Evolutionary conservation across 768 basidiomycete species (phyloP), one percentile per base, ranked within the genome.

Genomic region (Tulasnella sp.): DNA sequence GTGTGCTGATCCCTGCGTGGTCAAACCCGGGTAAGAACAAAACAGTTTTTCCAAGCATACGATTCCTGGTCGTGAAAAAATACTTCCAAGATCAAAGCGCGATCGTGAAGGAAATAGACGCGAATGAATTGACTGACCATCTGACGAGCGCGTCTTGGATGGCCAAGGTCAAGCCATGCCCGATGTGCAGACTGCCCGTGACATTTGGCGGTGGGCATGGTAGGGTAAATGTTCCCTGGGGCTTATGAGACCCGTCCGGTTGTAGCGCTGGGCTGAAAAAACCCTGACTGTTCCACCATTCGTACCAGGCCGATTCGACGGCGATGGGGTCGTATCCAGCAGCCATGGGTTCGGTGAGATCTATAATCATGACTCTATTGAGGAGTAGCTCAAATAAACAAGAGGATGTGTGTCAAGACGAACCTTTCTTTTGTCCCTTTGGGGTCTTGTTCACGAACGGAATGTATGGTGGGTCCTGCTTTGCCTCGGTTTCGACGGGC

Each of bases 1-100:
- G 96, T 0, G 96, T 98, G 0, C 93, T 93, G 62, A 99, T 98
- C 59, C 94, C 93, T 0, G 96, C 96, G 66, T 99, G 96, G 71
- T 99, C 96, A 67, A 93, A 99, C 15, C 96, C 96, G 0, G 96
- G 96, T 1, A 84, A 80, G 67, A 86, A 98, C 0, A 98, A 75
- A 0, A 87, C 85, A 9, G 89, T 90, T 72, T 84, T 88, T 1
- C 94, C 94, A 42, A 86, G 73, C 96, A 98, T 99, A 31, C 94
- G 90, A 70, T 92, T 91, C 91, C 89, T 92, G 57, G 15, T 42
- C n/a, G n/a, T n/a, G n/a, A n/a, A n/a, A n/a, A n/a, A n/a, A n/a
- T n/a, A n/a, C n/a, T n/a, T n/a, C n/a, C n/a, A n/a, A n/a, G n/a
- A n/a, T 27, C 17, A 15, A 25, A 25, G 19, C n/a, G 8, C 51